Percentiles rank a stretch among this genome's conserved stretches.
Evolutionary conservation across 23 red algal species (phyloP).

Genomic region (Gracilaria domingensis): DNA sequence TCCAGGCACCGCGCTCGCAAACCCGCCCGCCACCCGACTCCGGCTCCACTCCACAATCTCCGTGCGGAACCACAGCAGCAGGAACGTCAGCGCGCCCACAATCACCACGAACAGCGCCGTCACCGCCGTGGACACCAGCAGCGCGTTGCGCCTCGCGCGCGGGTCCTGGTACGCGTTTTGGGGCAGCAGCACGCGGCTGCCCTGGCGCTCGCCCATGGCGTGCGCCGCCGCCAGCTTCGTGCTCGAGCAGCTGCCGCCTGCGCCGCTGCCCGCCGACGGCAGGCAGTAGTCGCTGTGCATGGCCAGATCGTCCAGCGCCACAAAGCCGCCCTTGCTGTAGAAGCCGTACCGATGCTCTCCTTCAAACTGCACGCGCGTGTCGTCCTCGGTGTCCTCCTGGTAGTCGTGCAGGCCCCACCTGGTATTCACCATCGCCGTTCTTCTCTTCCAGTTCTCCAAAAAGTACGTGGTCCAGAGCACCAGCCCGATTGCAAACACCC

Average conservation of each 20-base stretch:
- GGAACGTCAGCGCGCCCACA: slow-evolving; percentile 67
- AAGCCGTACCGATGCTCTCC: slow-evolving; percentile 70
- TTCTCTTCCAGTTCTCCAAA: slow-evolving; percentile 80
- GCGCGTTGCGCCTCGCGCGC: slow-evolving; percentile 36
- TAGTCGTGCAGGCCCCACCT: slow-evolving; percentile 76
- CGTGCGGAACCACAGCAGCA: slow-evolving; percentile 65
- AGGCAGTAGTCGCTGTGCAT: slow-evolving; percentile 8
- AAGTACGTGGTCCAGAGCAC: slow-evolving; percentile 82
- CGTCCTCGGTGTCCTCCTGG: slow-evolving; percentile 70
- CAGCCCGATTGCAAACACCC: slow-evolving; percentile 58
- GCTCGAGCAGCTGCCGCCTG: no score
- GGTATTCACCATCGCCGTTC: slow-evolving; percentile 64
- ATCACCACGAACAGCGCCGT: slow-evolving; percentile 59
- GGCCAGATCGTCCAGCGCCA: slow-evolving; percentile 60
- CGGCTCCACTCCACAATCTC: slow-evolving; percentile 42
- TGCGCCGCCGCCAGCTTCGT: neutral
- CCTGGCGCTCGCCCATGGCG: slow-evolving; percentile 4
- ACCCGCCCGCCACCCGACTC: neutral
- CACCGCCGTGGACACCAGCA: slow-evolving; percentile 29
- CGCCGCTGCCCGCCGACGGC: neutral
- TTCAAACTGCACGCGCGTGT: slow-evolving; percentile 70
- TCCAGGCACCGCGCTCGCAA: slow-evolving; percentile 50
- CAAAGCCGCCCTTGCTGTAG: slow-evolving; percentile 79
- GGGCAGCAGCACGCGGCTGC: slow-evolving; percentile 10
- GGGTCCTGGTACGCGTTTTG: slow-evolving; percentile 68